phyloP scores from a whole-genome alignment of 1,139 yeast species.

The Wickerhamomyces sp. region DNA sequence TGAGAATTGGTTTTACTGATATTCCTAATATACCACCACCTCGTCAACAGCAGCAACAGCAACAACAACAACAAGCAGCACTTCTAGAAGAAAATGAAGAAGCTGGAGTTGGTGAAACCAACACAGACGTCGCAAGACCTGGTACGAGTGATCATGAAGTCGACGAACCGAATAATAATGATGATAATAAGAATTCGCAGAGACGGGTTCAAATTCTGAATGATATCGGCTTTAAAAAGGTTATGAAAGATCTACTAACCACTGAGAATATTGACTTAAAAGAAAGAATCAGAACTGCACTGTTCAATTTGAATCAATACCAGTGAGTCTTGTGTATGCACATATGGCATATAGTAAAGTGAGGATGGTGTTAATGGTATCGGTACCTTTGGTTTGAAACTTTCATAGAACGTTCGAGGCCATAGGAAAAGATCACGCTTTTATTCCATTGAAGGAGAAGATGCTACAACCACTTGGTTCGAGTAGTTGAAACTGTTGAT shows the following conservation, averaged over 20 bases:
- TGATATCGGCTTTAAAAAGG: constrained; percentile 13
- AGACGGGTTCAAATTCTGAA: constrained; percentile 12
- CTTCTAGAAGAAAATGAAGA: background rate
- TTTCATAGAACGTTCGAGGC: no score
- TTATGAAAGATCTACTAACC: constrained; percentile 29
- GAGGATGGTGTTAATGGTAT: no score
- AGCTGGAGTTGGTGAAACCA: background rate
- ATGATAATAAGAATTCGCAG: constrained; percentile 5
- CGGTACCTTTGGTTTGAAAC: no score
- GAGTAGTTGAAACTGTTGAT: no score
- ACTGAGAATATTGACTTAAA: constrained; percentile 39
- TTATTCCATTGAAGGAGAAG: no score
- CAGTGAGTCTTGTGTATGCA: background rate
- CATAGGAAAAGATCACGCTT: no score
- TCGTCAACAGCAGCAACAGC: no score
- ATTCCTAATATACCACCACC: constrained; percentile 3
- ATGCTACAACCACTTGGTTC: no score
- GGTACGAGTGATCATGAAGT: background rate
- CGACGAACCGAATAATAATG: background rate
- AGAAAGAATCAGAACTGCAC: constrained; percentile 44
- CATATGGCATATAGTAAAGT: no score
- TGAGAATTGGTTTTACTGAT: background rate
- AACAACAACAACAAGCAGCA: background rate
- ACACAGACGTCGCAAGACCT: background rate
- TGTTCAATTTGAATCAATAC: constrained; percentile 23